These are phyloP conservation scores for Begonia masoniana DNA, from an alignment of 306 rosid species.

Conservation along the genomic window DNA sequence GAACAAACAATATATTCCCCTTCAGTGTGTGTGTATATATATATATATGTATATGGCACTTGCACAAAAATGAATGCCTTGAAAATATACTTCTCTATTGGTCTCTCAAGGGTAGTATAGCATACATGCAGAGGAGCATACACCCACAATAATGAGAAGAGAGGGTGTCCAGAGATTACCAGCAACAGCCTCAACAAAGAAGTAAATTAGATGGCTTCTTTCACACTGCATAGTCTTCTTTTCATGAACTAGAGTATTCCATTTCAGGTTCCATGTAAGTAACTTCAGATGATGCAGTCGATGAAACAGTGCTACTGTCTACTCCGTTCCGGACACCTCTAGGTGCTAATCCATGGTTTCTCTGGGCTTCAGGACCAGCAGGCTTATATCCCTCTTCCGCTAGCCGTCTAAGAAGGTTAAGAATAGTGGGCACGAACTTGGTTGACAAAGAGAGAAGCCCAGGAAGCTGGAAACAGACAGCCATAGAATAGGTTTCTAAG, in stretches of 20 bases:
- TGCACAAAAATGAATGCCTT: no score
- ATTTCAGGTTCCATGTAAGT: conserved; percentile 26
- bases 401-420: conserved; percentile 58
- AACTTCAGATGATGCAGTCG: conserved; percentile 52
- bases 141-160: no score
- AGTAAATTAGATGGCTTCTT: background rate
- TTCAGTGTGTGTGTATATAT: no score
- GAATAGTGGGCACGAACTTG: conserved; percentile 71
- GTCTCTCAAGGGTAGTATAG: no score
- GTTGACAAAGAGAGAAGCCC: conserved; percentile 69
- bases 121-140: no score
- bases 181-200: no score
- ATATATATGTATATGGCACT: no score
- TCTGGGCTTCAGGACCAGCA: conserved; percentile 33
- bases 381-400: conserved; percentile 62
- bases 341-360: conserved; percentile 22
- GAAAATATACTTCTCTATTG: no score
- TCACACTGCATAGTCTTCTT: conserved; percentile 32
- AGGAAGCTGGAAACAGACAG: conserved; percentile 48
- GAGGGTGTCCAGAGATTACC: no score
- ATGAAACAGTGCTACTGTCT: conserved; percentile 20
- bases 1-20: no score
- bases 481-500: conserved; percentile 4
- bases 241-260: conserved; percentile 27
- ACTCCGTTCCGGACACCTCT: conserved; percentile 20